Conservation (phyloP, 768 basidiomycete species). For the Trametes cingulata region DNA sequence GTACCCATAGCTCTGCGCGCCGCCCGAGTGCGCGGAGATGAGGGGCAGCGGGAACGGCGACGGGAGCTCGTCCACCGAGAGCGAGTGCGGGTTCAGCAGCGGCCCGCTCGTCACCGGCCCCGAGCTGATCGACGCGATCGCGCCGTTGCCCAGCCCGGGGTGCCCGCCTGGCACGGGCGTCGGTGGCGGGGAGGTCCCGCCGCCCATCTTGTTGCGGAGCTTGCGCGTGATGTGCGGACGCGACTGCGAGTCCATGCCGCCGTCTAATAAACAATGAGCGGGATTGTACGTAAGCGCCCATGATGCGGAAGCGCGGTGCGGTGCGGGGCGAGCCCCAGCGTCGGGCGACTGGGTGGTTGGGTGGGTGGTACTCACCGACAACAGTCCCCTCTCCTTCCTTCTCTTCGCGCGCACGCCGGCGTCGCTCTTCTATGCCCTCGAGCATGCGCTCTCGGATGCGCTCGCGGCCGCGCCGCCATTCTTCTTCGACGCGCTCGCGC, state of each 20-base stretch:
- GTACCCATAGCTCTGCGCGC: conserved; percentile 23
- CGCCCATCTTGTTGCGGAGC: conserved; percentile 71
- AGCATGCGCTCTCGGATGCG: conserved; percentile 74
- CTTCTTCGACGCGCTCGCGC: conserved; percentile 76
- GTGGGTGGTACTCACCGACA: conserved; percentile 49
- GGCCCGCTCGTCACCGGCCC: conserved; percentile 69
- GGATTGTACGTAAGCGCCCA: neutral
- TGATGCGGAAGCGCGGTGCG: neutral
- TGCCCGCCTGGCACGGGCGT: conserved; percentile 52
- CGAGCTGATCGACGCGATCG: conserved; percentile 36
- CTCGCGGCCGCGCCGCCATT: conserved; percentile 75
- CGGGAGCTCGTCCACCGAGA: conserved; percentile 83
- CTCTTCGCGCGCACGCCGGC: conserved; percentile 79
- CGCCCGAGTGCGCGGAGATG: conserved; percentile 51
- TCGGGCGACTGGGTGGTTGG: neutral
- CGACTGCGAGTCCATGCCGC: conserved; percentile 72
- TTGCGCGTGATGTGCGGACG: conserved; percentile 83
- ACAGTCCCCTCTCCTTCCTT: conserved; percentile 86
- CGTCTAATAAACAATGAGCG: conserved; percentile 50
- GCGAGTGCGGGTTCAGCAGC: conserved; percentile 79
- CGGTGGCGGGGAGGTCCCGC: conserved; percentile 71
- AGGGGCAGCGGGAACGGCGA: conserved; percentile 82
- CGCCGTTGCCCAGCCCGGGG: conserved; percentile 37
- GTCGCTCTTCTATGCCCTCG: conserved; percentile 83
- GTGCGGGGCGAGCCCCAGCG: neutral